Conservation (phyloP, 2,329 filamentous ascomycete species). For the Phoma sp. region DNA sequence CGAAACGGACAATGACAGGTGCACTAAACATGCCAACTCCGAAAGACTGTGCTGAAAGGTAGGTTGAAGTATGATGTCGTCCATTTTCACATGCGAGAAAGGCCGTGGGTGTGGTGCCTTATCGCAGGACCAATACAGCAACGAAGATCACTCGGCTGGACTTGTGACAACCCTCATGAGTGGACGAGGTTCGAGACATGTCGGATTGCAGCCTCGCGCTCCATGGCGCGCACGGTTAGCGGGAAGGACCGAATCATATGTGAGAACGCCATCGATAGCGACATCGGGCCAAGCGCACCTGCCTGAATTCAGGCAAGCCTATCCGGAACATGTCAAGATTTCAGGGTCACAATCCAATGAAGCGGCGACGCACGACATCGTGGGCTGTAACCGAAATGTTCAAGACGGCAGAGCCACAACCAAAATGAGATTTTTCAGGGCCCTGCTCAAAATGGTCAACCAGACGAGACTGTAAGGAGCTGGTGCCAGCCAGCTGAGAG, state of each 20-base stretch:
- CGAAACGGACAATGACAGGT: slow-evolving; percentile 27
- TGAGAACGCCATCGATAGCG: slow-evolving; percentile 32
- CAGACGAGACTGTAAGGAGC: slow-evolving; percentile 15
- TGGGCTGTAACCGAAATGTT: slow-evolving; percentile 17
- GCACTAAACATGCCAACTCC: slow-evolving; percentile 30
- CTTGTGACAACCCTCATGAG: slow-evolving; percentile 32
- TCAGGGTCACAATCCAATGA: slow-evolving; percentile 22
- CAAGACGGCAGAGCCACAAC: neutral
- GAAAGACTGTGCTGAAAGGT: slow-evolving; percentile 17
- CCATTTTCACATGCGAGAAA: slow-evolving; percentile 38
- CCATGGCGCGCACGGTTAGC: slow-evolving; percentile 34
- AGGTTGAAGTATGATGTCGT: slow-evolving; percentile 31
- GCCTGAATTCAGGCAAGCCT: slow-evolving; percentile 23
- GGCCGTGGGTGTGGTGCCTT: slow-evolving; percentile 2
- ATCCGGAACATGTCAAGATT: slow-evolving; percentile 24
- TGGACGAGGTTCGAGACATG: slow-evolving; percentile 27
- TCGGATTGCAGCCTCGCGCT: slow-evolving; percentile 43
- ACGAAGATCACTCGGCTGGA: slow-evolving; percentile 30
- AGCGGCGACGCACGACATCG: slow-evolving; percentile 30
- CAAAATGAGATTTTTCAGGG: slow-evolving; percentile 4
- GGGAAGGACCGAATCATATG: slow-evolving; percentile 43
- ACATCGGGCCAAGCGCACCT: slow-evolving; percentile 38
- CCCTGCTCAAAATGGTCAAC: neutral
- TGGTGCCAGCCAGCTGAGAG: neutral
- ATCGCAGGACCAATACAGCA: slow-evolving; percentile 17